Conservation (phyloP, 805 yeast species). For the Saturnispora hagleri region DNA sequence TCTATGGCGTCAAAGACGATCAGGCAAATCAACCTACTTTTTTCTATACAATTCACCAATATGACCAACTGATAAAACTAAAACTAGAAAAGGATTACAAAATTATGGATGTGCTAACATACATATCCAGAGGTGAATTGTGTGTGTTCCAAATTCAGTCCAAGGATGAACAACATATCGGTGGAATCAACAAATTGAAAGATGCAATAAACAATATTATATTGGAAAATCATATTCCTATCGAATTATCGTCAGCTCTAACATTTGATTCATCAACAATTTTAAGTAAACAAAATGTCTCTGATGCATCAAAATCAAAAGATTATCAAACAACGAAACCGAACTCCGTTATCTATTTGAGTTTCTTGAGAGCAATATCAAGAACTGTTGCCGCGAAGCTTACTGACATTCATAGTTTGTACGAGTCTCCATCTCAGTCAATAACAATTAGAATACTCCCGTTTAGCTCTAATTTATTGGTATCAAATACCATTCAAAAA, state of each 20-base stretch:
- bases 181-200: constrained; percentile 24
- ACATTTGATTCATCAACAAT: constrained; percentile 20
- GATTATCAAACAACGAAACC: constrained; percentile 17
- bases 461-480: constrained; percentile 39
- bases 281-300: not conserved
- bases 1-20: constrained; percentile 21
- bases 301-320: not conserved
- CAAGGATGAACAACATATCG: constrained; percentile 8
- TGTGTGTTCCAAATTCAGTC: constrained; percentile 25
- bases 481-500: constrained; percentile 21
- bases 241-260: constrained; percentile 22
- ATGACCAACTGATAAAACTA: constrained; percentile 20
- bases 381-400: constrained; percentile 28
- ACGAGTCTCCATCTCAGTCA: constrained; percentile 17
- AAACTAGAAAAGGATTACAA: constrained; percentile 23
- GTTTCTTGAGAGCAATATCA: constrained; percentile 42
- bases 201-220: constrained; percentile 27
- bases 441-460: constrained; percentile 33
- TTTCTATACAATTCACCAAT: constrained; percentile 20
- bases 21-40: constrained; percentile 8
- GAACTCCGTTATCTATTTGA: constrained; percentile 30
- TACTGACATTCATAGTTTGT: constrained; percentile 14
- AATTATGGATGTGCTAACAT: constrained; percentile 23
- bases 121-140: constrained; percentile 24
- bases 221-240: constrained; percentile 18